A percentile compares a stretch with the other conserved stretches of the same genome.
Conservation (phyloP, 208 protist genomes). For the Crithidia expoeki region DNA sequence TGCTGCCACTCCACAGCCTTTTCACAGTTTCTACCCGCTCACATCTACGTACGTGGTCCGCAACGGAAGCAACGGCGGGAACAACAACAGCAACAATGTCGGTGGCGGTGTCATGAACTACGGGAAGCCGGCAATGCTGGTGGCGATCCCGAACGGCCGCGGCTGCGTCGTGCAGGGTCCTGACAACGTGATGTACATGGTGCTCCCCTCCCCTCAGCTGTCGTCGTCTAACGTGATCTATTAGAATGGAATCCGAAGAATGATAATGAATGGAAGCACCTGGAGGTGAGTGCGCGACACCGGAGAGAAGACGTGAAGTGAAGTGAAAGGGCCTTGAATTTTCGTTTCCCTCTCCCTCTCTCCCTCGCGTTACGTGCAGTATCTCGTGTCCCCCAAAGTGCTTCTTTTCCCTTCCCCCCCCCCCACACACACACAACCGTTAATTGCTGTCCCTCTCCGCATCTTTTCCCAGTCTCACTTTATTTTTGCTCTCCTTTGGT, state of each 20-base stretch:
- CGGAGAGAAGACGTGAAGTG: too few relatives aligned
- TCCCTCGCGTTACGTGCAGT: too few relatives aligned
- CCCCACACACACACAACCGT: too few relatives aligned
- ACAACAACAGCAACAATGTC: too few relatives aligned
- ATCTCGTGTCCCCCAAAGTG: too few relatives aligned
- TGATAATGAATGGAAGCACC: too few relatives aligned
- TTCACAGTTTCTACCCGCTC: conserved; percentile 15
- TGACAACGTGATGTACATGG: conserved; percentile 33
- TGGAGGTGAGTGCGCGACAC: too few relatives aligned
- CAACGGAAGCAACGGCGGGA: conserved; percentile 9
- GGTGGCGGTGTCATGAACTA: background rate
- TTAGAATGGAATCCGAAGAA: too few relatives aligned
- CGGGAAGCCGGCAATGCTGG: background rate
- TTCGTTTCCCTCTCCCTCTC: too few relatives aligned
- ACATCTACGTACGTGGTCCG: conserved; percentile 17
- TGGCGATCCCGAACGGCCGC: conserved; percentile 32
- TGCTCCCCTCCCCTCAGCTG: conserved; percentile 26
- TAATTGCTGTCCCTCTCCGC: background rate
- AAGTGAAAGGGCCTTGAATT: too few relatives aligned
- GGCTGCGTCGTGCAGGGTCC: conserved; percentile 7
- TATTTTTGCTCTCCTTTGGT: background rate
- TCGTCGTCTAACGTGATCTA: conserved; percentile 28
- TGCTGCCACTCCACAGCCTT: conserved; percentile 7
- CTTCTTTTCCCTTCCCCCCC: too few relatives aligned
- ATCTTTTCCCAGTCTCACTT: background rate